Percentiles rank a stretch among this genome's conserved stretches.
These are phyloP conservation scores for Fraxinus nigra DNA, from an alignment of 305 asterid species.

Conservation along the genomic window DNA sequence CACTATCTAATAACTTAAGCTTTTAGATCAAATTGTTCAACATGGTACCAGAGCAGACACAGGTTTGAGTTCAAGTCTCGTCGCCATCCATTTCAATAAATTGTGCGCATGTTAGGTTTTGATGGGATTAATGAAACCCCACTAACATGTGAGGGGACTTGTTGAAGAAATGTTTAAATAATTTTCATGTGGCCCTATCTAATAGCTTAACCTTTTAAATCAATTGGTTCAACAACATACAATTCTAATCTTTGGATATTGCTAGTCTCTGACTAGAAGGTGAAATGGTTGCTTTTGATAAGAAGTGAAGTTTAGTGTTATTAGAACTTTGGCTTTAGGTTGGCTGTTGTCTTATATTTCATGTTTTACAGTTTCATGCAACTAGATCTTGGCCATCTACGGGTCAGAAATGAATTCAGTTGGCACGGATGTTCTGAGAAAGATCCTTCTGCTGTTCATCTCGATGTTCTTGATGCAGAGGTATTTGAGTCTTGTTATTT, in stretches of 20 bases:
- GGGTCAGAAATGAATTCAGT: constrained; percentile 65
- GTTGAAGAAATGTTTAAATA: background rate
- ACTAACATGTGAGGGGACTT: background rate
- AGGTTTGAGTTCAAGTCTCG: background rate
- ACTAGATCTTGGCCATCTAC: constrained; percentile 96
- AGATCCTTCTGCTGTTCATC: constrained; percentile 94
- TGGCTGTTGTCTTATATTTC: constrained; percentile 21
- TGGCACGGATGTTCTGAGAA: constrained; percentile 90
- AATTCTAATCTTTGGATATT: background rate
- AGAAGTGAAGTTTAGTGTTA: background rate
- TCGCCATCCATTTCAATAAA: background rate
- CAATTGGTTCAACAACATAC: background rate
- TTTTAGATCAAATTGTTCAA: background rate
- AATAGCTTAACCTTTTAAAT: background rate
- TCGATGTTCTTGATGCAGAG: constrained; percentile 96
- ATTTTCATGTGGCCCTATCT: background rate
- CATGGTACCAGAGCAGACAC: background rate
- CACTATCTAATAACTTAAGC: background rate
- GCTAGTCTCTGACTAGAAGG: background rate
- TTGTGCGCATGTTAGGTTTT: background rate
- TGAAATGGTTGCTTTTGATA: constrained; percentile 6
- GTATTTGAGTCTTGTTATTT: constrained; percentile 36
- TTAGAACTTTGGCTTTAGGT: background rate
- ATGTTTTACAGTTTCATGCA: constrained; percentile 82
- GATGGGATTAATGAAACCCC: background rate